Conservation (phyloP, 257 asterid species). For the Leptodermis oblonga region DNA sequence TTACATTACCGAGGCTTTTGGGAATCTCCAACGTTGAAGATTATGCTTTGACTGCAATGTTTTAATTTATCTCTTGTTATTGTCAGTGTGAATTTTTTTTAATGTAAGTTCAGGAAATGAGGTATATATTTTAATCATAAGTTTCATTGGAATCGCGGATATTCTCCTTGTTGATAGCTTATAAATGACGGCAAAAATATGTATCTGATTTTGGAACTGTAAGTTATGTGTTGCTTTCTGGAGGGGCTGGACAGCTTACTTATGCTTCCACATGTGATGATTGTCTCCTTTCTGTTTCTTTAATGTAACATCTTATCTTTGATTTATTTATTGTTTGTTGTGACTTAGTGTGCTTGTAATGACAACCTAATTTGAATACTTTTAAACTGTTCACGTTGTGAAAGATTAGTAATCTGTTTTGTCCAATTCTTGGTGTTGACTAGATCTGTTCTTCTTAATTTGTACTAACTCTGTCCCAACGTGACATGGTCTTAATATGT, state of each 20-base stretch:
- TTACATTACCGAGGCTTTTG: background rate
- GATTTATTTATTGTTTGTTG: background rate
- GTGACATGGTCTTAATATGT: too few species aligned
- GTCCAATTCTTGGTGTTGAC: background rate
- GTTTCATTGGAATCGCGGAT: background rate
- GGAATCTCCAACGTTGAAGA: background rate
- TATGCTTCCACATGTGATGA: background rate
- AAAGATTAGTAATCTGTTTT: too few species aligned
- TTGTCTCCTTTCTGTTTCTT: background rate
- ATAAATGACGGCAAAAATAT: background rate
- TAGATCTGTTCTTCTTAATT: background rate
- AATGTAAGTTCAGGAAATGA: background rate
- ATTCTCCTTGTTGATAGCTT: background rate
- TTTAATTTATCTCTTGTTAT: background rate
- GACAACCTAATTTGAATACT: background rate
- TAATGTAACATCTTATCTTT: background rate
- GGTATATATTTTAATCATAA: background rate
- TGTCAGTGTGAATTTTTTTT: slow-evolving; percentile 1
- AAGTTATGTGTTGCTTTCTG: too few species aligned
- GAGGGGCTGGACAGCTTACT: background rate
- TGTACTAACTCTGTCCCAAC: too few species aligned
- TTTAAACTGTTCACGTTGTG: background rate
- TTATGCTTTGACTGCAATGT: background rate
- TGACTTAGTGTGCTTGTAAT: too few species aligned
- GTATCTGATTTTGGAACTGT: background rate